Conservation (phyloP, 2,329 filamentous ascomycete species). For the Thielaviopsis musarum region DNA sequence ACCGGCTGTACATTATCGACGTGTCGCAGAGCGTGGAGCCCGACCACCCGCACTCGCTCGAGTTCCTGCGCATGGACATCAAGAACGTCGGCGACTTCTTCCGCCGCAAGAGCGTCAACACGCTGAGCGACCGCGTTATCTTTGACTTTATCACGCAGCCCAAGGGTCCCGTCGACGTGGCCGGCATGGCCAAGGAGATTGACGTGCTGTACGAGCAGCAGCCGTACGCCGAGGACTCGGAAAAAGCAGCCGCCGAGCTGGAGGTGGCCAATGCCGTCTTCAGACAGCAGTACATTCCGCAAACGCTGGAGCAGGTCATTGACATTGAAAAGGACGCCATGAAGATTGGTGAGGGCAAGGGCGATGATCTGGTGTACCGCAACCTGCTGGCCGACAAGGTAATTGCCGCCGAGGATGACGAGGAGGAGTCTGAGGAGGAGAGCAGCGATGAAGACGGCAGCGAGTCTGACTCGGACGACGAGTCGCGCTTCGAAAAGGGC, state of each 20-base stretch:
- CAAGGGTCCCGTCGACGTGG: constrained; percentile 42
- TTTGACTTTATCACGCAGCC: constrained; percentile 66
- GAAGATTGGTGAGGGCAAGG: constrained; percentile 55
- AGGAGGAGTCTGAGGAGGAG: constrained; percentile 22
- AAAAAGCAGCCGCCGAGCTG: constrained; percentile 35
- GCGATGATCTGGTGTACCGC: constrained; percentile 66
- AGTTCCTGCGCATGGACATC: constrained; percentile 95
- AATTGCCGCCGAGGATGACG: constrained; percentile 22
- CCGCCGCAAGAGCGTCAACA: constrained; percentile 66
- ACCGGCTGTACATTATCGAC: constrained; percentile 81
- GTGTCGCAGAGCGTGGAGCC: constrained; percentile 96
- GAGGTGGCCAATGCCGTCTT: constrained; percentile 86
- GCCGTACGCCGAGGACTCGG: constrained; percentile 30
- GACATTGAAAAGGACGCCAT: constrained; percentile 85
- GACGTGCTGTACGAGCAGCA: constrained; percentile 49
- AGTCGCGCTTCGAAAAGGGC: constrained; percentile 45
- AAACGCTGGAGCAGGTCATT: constrained; percentile 90
- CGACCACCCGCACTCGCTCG: constrained; percentile 79
- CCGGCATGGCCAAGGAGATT: constrained; percentile 42
- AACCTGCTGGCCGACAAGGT: constrained; percentile 62
- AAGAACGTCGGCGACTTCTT: constrained; percentile 96
- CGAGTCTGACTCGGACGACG: constrained; percentile 32
- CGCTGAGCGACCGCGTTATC: constrained; percentile 57
- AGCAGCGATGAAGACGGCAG: constrained; percentile 25
- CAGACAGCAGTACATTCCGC: constrained; percentile 88